Percentiles rank a stretch among this genome's conserved stretches.
These are phyloP conservation scores for Aspergillus sp. DNA, from an alignment of 2,329 filamentous ascomycete genomes.

Conservation along the genomic window DNA sequence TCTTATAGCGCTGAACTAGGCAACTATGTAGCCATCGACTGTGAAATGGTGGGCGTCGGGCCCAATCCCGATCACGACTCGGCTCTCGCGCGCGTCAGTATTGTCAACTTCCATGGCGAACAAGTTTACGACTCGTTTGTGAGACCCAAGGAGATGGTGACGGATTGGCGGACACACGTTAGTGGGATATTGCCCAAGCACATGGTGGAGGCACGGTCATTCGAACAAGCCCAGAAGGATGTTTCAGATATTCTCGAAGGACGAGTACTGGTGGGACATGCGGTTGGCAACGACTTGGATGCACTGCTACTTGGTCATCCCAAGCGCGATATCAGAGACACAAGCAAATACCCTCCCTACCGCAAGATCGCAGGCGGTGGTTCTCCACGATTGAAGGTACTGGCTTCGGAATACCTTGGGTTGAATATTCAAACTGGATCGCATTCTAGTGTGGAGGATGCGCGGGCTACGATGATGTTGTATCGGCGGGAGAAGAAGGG, in stretches of 20 bases:
- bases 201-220: conserved; percentile 61
- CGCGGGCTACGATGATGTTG: conserved; percentile 80
- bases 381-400: conserved; percentile 48
- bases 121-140: conserved; percentile 95
- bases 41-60: conserved; percentile 91
- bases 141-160: conserved; percentile 66
- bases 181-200: conserved; percentile 72
- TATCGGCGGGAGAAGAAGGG: conserved; percentile 75
- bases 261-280: conserved; percentile 74
- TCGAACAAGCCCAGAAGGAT: conserved; percentile 69
- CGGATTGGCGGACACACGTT: conserved; percentile 82
- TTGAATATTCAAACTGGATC: conserved; percentile 54
- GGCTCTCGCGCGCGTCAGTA: conserved; percentile 74
- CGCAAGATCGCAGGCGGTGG: conserved; percentile 50
- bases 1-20: conserved; percentile 61
- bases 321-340: conserved; percentile 73
- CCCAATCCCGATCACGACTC: conserved; percentile 58
- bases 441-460: conserved; percentile 66
- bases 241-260: conserved; percentile 63
- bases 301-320: conserved; percentile 75
- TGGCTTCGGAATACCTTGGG: conserved; percentile 52
- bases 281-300: conserved; percentile 68
- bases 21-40: conserved; percentile 90
- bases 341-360: conserved; percentile 69
- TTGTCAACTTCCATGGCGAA: conserved; percentile 88